phyloP scores from a whole-genome alignment of 257 asterid species.

The Prunella vulgaris region DNA sequence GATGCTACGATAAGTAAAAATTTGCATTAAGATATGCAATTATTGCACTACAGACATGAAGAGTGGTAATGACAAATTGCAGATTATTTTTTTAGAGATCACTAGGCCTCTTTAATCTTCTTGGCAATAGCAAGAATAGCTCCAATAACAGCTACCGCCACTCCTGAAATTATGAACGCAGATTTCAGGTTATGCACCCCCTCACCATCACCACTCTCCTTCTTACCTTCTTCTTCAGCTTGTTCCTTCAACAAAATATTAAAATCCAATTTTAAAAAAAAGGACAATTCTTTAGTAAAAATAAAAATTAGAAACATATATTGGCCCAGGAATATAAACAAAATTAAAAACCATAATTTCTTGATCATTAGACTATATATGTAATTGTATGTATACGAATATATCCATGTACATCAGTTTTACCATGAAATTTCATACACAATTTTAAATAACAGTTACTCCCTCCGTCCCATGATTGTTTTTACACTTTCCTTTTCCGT shows the following conservation, averaged over 20 bases:
- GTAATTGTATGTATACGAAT: no score
- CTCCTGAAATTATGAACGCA: slow-evolving; percentile 42
- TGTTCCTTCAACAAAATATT: slow-evolving; percentile 22
- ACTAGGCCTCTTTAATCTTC: slow-evolving; percentile 36
- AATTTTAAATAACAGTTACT: no score
- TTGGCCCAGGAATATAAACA: no score
- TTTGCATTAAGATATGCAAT: neutral
- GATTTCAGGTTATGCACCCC: slow-evolving; percentile 29
- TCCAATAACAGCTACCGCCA: slow-evolving; percentile 46
- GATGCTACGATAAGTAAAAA: neutral
- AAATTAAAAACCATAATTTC: no score
- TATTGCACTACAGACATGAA: neutral
- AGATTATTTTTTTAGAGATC: neutral
- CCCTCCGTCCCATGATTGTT: no score
- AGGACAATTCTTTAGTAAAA: neutral
- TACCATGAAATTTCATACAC: no score
- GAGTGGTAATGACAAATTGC: slow-evolving; percentile 12
- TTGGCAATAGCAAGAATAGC: slow-evolving; percentile 41
- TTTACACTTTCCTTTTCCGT: no score
- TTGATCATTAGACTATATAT: no score
- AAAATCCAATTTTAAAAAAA: neutral
- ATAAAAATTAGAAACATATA: no score
- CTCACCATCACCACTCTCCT: slow-evolving; percentile 21
- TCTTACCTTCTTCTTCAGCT: slow-evolving; percentile 15
- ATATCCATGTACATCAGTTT: no score